These are phyloP conservation scores for Microbotryomycetes sp. DNA, from an alignment of 1,284 basidiomycete genomes.

Conservation along the genomic window DNA sequence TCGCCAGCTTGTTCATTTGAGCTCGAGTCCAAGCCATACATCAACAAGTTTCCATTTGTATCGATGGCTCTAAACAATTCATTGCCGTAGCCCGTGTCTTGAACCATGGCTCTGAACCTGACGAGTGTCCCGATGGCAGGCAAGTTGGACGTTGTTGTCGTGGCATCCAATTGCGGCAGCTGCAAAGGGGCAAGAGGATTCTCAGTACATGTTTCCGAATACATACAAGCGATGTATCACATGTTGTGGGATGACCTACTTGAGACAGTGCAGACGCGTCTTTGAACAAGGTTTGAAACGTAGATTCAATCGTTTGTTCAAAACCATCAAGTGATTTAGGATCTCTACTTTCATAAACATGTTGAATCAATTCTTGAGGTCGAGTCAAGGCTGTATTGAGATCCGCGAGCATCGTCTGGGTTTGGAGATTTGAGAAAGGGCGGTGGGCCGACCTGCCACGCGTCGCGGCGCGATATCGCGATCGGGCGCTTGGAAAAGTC, in stretches of 20 bases:
- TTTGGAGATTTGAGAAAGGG: not conserved
- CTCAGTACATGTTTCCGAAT: not conserved
- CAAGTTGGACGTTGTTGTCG: slow-evolving; percentile 4
- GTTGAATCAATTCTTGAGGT: slow-evolving; percentile 14
- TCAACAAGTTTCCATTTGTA: slow-evolving; percentile 22
- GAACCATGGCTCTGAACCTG: slow-evolving; percentile 42
- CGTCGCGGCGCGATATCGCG: not conserved
- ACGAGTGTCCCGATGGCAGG: slow-evolving; percentile 33
- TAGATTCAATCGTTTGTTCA: slow-evolving; percentile 13
- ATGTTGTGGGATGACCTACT: not conserved
- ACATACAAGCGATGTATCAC: too few relatives aligned
- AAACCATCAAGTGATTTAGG: slow-evolving; percentile 17
- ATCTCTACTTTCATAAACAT: slow-evolving; percentile 4
- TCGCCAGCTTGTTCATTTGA: not conserved
- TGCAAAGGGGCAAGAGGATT: not conserved
- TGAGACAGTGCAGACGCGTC: slow-evolving; percentile 3
- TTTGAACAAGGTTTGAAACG: slow-evolving; percentile 10
- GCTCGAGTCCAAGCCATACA: slow-evolving; percentile 29
- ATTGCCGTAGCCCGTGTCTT: slow-evolving; percentile 42
- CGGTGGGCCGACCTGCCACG: not conserved
- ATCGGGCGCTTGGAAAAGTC: too few relatives aligned
- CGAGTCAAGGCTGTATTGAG: slow-evolving; percentile 20
- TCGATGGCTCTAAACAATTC: slow-evolving; percentile 38
- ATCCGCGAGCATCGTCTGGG: slow-evolving; percentile 21
- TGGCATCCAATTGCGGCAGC: slow-evolving; percentile 19